Conservation (phyloP, 2,329 filamentous ascomycete genomes). For the Escovopsis sp. region DNA sequence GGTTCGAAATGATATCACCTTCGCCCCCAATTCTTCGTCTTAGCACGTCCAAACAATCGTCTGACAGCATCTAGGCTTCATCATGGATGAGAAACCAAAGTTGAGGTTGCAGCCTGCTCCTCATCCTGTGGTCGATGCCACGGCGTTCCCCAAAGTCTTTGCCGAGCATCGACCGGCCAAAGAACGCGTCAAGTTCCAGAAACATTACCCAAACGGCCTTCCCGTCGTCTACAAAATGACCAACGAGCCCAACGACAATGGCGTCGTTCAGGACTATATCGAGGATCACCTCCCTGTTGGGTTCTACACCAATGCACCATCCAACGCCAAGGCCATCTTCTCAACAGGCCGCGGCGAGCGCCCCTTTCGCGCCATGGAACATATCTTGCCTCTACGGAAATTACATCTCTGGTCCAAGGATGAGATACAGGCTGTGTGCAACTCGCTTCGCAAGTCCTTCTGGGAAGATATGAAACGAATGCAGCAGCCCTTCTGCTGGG, state of each 20-base stretch:
- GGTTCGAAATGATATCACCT: not conserved
- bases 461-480: constrained; percentile 23
- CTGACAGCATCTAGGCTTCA: not conserved
- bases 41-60: not conserved
- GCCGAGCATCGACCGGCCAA: constrained; percentile 11
- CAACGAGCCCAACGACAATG: constrained; percentile 10
- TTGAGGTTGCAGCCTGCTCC: constrained; percentile 4
- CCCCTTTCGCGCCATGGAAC: constrained; percentile 15
- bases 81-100: constrained; percentile 6
- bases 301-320: constrained; percentile 23
- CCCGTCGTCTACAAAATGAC: constrained; percentile 21
- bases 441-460: constrained; percentile 22
- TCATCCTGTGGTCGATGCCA: constrained; percentile 7
- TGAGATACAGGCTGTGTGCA: constrained; percentile 24
- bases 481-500: constrained; percentile 17
- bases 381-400: constrained; percentile 14
- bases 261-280: constrained; percentile 16
- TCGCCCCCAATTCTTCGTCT: not conserved
- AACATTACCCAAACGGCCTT: constrained; percentile 22
- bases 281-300: constrained; percentile 21
- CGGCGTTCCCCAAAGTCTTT: constrained; percentile 9
- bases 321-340: constrained; percentile 21
- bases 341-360: constrained; percentile 21
- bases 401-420: constrained; percentile 24
- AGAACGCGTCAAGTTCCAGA: constrained; percentile 13